These are phyloP conservation scores for Psilocybe subaeruginosa DNA, from an alignment of 768 basidiomycete species.

Conservation along the genomic window DNA sequence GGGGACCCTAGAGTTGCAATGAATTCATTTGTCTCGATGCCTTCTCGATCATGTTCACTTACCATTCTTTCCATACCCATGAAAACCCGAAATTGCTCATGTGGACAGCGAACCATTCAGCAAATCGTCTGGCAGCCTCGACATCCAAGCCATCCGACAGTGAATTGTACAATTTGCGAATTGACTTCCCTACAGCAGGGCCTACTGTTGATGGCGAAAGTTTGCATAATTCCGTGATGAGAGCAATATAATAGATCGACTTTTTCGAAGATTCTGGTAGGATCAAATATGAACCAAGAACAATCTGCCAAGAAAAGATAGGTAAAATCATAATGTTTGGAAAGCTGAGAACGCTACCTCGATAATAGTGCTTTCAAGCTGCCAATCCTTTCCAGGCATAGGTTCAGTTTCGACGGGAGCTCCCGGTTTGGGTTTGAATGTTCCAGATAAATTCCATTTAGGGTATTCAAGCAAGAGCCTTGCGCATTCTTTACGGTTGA, in stretches of 20 bases:
- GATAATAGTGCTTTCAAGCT: conserved; percentile 85
- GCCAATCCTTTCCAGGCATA: conserved; percentile 73
- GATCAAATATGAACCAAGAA: conserved; percentile 73
- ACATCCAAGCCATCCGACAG: conserved; percentile 89
- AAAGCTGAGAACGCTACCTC: conserved; percentile 54
- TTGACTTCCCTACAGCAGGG: conserved; percentile 94
- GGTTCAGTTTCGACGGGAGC: conserved; percentile 55
- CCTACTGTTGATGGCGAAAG: conserved; percentile 91
- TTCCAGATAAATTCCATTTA: conserved; percentile 80
- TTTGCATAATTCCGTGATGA: conserved; percentile 95
- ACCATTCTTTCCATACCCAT: conserved; percentile 99
- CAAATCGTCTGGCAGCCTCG: conserved; percentile 78
- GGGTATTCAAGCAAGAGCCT: conserved; percentile 84
- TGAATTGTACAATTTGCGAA: conserved; percentile 79
- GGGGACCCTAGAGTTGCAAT: conserved; percentile 62
- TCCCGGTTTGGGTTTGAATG: conserved; percentile 81
- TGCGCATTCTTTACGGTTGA: conserved; percentile 96
- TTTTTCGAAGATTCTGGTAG: conserved; percentile 80
- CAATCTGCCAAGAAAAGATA: conserved; percentile 45
- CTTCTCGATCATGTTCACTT: conserved; percentile 22
- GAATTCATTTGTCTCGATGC: background rate
- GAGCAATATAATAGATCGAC: conserved; percentile 81
- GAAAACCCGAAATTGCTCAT: conserved; percentile 98
- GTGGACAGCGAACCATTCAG: conserved; percentile 95
- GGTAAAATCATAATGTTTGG: background rate